Conservation (phyloP, 768 basidiomycete species). For the Lactarius sanguifluus region DNA sequence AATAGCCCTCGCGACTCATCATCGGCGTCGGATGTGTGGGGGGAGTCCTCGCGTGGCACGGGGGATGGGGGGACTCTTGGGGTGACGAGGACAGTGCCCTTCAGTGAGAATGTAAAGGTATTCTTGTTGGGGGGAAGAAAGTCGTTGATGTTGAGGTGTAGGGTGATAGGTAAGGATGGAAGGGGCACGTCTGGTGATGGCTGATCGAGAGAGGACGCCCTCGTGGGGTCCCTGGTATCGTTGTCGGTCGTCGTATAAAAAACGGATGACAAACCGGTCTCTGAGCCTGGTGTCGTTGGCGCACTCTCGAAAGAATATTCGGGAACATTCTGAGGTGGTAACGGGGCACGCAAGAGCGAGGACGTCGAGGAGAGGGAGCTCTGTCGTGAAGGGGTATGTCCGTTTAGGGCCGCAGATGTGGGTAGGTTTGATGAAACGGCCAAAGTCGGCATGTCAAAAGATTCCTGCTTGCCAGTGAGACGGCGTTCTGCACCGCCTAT, state of each 20-base stretch:
- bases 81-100: constrained; percentile 62
- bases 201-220: constrained; percentile 40
- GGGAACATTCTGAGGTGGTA: constrained; percentile 59
- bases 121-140: constrained; percentile 64
- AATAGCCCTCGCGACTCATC: constrained; percentile 44
- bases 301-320: constrained; percentile 78
- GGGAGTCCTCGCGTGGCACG: constrained; percentile 30
- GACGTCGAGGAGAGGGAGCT: constrained; percentile 43
- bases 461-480: constrained; percentile 19
- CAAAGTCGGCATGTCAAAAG: constrained; percentile 43
- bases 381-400: constrained; percentile 40
- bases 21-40: constrained; percentile 31
- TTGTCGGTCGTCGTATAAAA: constrained; percentile 40
- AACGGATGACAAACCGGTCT: constrained; percentile 41
- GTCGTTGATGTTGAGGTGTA: constrained; percentile 82
- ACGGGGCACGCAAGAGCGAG: constrained; percentile 72
- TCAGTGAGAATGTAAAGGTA: constrained; percentile 62
- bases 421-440: constrained; percentile 15
- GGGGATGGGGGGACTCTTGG: constrained; percentile 40
- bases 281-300: constrained; percentile 52
- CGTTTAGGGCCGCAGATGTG: constrained; percentile 24
- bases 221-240: constrained; percentile 39
- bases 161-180: constrained; percentile 64
- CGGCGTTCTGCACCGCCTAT: constrained; percentile 43
- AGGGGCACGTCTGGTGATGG: constrained; percentile 30